A percentile compares a stretch with the other conserved stretches of the same genome.
phyloP scores from a whole-genome alignment of 192 early-diverging fungal genomes.

The Podila minutissima region DNA sequence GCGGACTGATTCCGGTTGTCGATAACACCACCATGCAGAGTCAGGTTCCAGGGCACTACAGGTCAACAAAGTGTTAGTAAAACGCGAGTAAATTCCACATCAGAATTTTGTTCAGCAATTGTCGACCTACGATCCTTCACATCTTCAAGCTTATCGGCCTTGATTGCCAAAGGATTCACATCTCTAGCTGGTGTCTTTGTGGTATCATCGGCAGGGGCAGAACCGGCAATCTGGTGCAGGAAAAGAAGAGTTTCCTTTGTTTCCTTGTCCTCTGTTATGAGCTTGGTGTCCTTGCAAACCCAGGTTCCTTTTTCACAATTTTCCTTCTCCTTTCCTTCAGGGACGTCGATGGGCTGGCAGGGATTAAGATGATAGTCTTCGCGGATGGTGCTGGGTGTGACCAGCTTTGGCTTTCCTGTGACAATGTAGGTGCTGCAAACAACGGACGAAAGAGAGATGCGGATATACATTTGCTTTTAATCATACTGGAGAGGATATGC shows the following conservation, averaged over 20 bases:
- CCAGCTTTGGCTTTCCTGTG: slow-evolving; percentile 11
- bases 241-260: slow-evolving; percentile 12
- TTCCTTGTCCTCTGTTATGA: slow-evolving; percentile 9
- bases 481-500: too few relatives aligned
- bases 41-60: slow-evolving; percentile 49
- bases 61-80: background rate
- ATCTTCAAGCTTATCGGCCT: slow-evolving; percentile 21
- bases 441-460: background rate
- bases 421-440: slow-evolving; percentile 22
- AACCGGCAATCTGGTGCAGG: slow-evolving; percentile 28
- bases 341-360: slow-evolving; percentile 34
- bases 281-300: slow-evolving; percentile 43
- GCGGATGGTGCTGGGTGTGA: slow-evolving; percentile 22
- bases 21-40: slow-evolving; percentile 34
- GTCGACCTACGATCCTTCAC: slow-evolving; percentile 28
- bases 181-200: slow-evolving; percentile 19
- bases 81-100: background rate
- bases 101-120: background rate
- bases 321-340: slow-evolving; percentile 18
- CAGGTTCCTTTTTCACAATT: slow-evolving; percentile 26
- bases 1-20: slow-evolving; percentile 28
- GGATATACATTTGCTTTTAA: too few relatives aligned
- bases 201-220: slow-evolving; percentile 19
- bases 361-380: slow-evolving; percentile 40
- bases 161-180: slow-evolving; percentile 16